phyloP scores from a whole-genome alignment of 129 eudicot genomes.

The Smallanthus sonchifolius region DNA sequence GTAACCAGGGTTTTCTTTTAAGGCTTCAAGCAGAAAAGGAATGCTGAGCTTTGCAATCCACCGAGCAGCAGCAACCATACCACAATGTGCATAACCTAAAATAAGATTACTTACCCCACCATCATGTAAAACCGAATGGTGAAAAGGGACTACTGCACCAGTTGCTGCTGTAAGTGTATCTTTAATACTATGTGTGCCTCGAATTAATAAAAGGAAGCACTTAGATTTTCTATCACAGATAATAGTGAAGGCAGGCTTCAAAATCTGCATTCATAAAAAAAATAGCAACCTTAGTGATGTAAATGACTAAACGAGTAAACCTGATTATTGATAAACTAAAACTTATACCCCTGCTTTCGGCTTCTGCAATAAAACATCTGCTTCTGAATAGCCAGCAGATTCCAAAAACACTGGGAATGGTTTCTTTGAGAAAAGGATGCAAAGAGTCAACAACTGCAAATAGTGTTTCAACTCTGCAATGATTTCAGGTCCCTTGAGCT shows the following conservation, averaged over 20 bases:
- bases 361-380: conserved; percentile 83
- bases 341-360: conserved; percentile 93
- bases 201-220: conserved; percentile 79
- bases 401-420: conserved; percentile 94
- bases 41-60: conserved; percentile 98
- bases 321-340: background rate
- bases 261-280: conserved; percentile 51
- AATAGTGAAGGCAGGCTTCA: conserved; percentile 96
- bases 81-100: conserved; percentile 98
- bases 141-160: conserved; percentile 98
- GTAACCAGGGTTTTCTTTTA: conserved; percentile 68
- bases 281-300: background rate
- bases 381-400: conserved; percentile 79
- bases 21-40: conserved; percentile 67
- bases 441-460: conserved; percentile 64
- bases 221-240: conserved; percentile 66
- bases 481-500: conserved; percentile 72
- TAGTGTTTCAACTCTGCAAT: conserved; percentile 60
- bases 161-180: conserved; percentile 97
- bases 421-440: conserved; percentile 92
- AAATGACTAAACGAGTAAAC: background rate
- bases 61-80: conserved; percentile 99
- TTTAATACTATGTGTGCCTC: conserved; percentile 98
- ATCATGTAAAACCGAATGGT: conserved; percentile 91
- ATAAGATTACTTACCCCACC: conserved; percentile 92